These are phyloP conservation scores for Colletotrichum liriopes DNA, from an alignment of 2,329 filamentous ascomycete species.

Conservation along the genomic window DNA sequence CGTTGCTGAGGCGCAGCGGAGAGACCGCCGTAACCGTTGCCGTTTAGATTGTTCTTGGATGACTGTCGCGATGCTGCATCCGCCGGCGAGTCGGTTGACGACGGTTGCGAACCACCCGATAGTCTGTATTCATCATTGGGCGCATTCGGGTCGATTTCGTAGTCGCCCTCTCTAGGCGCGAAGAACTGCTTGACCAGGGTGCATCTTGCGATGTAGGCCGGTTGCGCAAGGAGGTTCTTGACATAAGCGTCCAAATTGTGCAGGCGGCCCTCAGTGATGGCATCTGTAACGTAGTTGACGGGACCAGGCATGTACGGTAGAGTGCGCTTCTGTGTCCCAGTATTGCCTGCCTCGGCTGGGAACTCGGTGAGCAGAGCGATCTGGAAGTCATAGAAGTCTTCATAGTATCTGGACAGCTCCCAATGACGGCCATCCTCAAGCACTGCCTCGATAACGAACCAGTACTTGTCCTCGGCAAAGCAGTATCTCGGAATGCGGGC, in stretches of 20 bases:
- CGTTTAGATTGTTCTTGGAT: slow-evolving; percentile 75
- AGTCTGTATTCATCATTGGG: slow-evolving; percentile 79
- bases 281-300: slow-evolving; percentile 98
- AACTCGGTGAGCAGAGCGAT: slow-evolving; percentile 95
- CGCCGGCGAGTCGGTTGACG: slow-evolving; percentile 74
- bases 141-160: slow-evolving; percentile 85
- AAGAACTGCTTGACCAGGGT: slow-evolving; percentile 92
- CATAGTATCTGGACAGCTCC: slow-evolving; percentile 95
- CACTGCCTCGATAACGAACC: slow-evolving; percentile 95
- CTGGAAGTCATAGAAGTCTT: slow-evolving; percentile 99
- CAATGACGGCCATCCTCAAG: slow-evolving; percentile 93
- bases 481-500: slow-evolving; percentile 94
- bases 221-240: slow-evolving; percentile 88
- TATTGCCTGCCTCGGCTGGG: slow-evolving; percentile 92
- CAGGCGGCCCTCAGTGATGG: slow-evolving; percentile 92
- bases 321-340: slow-evolving; percentile 82
- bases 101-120: slow-evolving; percentile 79
- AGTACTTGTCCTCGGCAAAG: slow-evolving; percentile 98
- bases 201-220: slow-evolving; percentile 86
- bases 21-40: slow-evolving; percentile 67
- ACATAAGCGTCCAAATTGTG: slow-evolving; percentile 97
- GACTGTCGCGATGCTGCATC: slow-evolving; percentile 76
- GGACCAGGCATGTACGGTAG: slow-evolving; percentile 98
- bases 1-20: slow-evolving; percentile 62
- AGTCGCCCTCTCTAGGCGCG: slow-evolving; percentile 89